Base-by-base conservation (phyloP, 1,139 yeast species). In the Protomyces gravidus region DNA sequence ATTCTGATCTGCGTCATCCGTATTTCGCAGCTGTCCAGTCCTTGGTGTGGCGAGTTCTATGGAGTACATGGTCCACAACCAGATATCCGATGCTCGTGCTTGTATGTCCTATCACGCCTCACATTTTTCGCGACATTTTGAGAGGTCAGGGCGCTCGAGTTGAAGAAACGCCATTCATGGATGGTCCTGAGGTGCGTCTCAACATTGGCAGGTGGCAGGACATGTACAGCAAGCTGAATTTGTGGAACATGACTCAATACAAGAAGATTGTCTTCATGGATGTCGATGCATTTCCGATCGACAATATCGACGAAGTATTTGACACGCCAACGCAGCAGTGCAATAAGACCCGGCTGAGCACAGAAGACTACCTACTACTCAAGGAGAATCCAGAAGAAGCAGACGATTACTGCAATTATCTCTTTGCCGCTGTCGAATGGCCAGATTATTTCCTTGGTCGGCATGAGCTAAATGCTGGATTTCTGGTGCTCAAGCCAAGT, bases 221-320 rank as follows among this genome's bases (percentile, higher is more conserved):
- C 23, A 45, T 39, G 28, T 83, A 61, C 39, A 50, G 47, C n/a
- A 50, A 50, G 39, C 39, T 50, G 39, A 39, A 40, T 30, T 74
- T 87, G 36, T 90, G 96, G 92, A 76, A 78, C 46, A 78, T 83
- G 63, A 69, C 72, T 6, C 78, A 81, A 60, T 89, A 77, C 70
- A 80, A 80, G 19, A 80, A 78, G 63, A 74, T 90, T 1, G 77
- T 89, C 53, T 90, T 86, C 68, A 72, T 90, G 65, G 97, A 90
- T 71, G 82, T 89, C 2, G 97, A 90, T 70, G 83, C 89, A 2
- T 75, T 89, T 58, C 89, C 95, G 0, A 63, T 83, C 26, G 70
- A 75, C 46, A 73, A 76, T 46, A 65, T 79, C 45, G 75, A 74
- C 67, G 67, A 72, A 58, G 65, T 83, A 65, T 74, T 80, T 69